Conservation (phyloP, 805 yeast genomes). For the Ogataea methanolica region DNA sequence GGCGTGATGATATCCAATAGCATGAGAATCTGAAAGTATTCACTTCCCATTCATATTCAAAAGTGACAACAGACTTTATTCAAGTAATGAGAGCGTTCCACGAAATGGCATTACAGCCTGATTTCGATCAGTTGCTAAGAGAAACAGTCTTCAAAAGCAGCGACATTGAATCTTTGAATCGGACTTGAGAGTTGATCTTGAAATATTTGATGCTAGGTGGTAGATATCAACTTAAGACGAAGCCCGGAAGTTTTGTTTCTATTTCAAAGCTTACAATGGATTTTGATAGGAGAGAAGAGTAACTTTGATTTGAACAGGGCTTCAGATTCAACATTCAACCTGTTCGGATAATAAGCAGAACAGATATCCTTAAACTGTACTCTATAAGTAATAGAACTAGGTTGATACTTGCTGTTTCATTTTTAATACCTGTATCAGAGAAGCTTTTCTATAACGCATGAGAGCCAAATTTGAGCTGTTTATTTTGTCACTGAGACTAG, state of each 20-base stretch:
- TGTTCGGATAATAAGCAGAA: too few relatives aligned
- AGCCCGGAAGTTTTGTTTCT: not conserved
- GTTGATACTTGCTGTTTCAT: too few relatives aligned
- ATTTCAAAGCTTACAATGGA: constrained; percentile 8
- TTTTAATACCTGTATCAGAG: too few relatives aligned
- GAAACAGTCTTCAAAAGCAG: constrained; percentile 65
- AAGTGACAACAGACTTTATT: constrained; percentile 75
- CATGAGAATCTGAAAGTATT: constrained; percentile 76
- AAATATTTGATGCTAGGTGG: constrained; percentile 63
- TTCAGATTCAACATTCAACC: not conserved
- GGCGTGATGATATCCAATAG: constrained; percentile 72
- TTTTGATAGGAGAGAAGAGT: constrained; percentile 15
- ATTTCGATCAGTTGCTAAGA: constrained; percentile 59
- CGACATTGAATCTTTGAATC: constrained; percentile 70
- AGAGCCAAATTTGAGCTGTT: too few relatives aligned
- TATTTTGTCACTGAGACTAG: too few relatives aligned
- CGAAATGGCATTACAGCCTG: constrained; percentile 68
- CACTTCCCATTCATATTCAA: constrained; percentile 68
- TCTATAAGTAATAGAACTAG: too few relatives aligned
- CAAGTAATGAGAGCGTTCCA: constrained; percentile 90
- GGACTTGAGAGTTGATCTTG: constrained; percentile 71
- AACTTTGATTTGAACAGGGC: constrained; percentile 3
- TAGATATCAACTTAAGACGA: constrained; percentile 32
- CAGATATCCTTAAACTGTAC: too few relatives aligned
- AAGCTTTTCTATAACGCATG: too few relatives aligned